Base-by-base conservation (phyloP, 148 eudicot species). In the Spergularia bocconei region DNA sequence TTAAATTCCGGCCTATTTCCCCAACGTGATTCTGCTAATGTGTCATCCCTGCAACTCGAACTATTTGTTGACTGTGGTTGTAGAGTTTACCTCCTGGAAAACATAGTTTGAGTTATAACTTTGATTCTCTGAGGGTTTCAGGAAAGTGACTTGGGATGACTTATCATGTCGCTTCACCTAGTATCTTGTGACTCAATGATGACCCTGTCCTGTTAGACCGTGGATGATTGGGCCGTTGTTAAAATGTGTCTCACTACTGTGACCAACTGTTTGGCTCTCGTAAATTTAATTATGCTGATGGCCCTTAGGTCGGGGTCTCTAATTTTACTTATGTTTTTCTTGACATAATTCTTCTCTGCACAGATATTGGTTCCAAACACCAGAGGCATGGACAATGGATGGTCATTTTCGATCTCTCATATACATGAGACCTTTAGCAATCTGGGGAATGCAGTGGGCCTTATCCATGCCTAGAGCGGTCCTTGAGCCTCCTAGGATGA, bases 371-470 rank as follows among this genome's bases (percentile, higher is more conserved):
- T 89, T 89, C 75, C 93, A 89, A 77, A 87, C 93, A 2, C 93
- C 93, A 2, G 93, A 89, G 75, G 93, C 76, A 14, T 89, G 93
- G 93, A 87, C 85, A 11, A 78, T 79, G 55, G 87, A 84, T 71
- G 93, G 91, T 39, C 88, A 87, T 75, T 89, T 79, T 36, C 81
- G 93, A 61, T 89, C 93, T 20, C 86, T 89, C 29, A 81, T 83
- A 73, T 89, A 89, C 80, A 89, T 89, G 93, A 82, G 93, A 71
- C 93, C 93, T n/a, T 76, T 89, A 72, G 85, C 93, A 19, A 87
- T 89, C 53, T 89, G 93, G 93, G 86, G 88, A 13, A 89, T 89
- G 91, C 93, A 89, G 47, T 88, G 93, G 91, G 99, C 99, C 1
- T 65, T 96, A 48, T 82, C 97, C 7, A 72, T 81, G 82, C 89